phyloP scores from a whole-genome alignment of 202 grass and related monocot genomes.

The Elaeis oleifera region DNA sequence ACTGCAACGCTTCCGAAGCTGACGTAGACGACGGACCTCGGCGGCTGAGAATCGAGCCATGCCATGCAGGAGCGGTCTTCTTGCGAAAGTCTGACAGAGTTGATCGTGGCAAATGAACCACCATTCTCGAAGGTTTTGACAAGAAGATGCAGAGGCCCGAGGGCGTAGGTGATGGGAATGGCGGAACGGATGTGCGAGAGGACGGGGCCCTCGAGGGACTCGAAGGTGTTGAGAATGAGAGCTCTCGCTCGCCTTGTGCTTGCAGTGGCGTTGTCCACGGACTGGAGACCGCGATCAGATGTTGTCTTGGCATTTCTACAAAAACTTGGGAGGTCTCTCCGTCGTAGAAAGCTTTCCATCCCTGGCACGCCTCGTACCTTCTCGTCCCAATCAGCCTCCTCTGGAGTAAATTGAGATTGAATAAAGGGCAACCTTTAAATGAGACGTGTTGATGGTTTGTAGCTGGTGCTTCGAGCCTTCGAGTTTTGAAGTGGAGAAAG shows the following conservation, averaged over 20 bases:
- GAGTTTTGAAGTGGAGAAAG: no score
- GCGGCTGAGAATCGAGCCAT: no score
- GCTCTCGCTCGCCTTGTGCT: conserved; percentile 1
- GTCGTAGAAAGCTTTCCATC: conserved; percentile 40
- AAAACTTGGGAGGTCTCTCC: conserved; percentile 33
- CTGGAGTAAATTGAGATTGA: background rate
- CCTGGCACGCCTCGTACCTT: conserved; percentile 19
- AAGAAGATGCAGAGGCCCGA: conserved; percentile 21
- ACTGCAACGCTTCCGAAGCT: no score
- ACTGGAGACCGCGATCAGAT: conserved; percentile 16
- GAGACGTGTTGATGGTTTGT: no score
- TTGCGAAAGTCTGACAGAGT: no score
- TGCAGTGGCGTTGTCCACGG: background rate
- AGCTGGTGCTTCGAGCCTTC: no score
- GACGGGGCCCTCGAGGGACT: background rate
- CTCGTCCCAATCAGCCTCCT: conserved; percentile 29
- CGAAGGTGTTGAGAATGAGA: conserved; percentile 23
- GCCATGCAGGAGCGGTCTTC: no score
- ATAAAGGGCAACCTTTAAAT: no score
- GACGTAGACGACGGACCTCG: no score
- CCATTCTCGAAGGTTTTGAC: background rate
- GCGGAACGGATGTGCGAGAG: background rate
- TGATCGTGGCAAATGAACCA: conserved; percentile 4
- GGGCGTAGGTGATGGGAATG: conserved; percentile 5
- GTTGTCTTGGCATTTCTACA: conserved; percentile 1